These are phyloP conservation scores for Cubamyces sp. DNA, from an alignment of 768 basidiomycete species.

Conservation along the genomic window DNA sequence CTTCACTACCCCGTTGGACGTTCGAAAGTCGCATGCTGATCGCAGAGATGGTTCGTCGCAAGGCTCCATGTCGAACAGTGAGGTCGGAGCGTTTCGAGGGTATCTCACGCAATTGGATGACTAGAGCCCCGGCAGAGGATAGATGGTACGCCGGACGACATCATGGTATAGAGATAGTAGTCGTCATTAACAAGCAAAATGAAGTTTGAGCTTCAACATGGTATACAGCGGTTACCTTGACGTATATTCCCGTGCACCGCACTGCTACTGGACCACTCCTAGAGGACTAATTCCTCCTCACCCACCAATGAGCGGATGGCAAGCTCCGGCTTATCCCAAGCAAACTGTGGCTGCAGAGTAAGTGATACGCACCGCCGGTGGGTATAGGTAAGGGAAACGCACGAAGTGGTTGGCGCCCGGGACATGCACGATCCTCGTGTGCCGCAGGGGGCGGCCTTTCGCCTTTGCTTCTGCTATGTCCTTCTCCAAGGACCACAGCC, in stretches of 20 bases:
- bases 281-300: background rate
- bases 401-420: conserved; percentile 16
- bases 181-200: no score
- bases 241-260: background rate
- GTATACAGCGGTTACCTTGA: background rate
- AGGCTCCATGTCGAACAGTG: no score
- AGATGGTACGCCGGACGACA: no score
- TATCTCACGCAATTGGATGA: no score
- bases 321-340: conserved; percentile 3
- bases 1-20: no score
- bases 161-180: background rate
- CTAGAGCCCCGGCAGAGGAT: no score
- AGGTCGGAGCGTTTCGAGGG: no score
- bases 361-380: background rate
- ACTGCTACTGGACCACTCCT: no score
- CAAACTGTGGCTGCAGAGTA: background rate
- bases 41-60: no score
- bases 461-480: conserved; percentile 3
- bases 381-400: background rate
- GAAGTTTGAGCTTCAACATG: no score
- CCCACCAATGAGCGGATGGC: background rate
- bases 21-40: no score
- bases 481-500: background rate
- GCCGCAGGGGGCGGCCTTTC: background rate
- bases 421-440: conserved; percentile 3